Evolutionary conservation across 2,329 filamentous ascomycete species (phyloP).

Genomic region (Ophiostoma angusticollis): DNA sequence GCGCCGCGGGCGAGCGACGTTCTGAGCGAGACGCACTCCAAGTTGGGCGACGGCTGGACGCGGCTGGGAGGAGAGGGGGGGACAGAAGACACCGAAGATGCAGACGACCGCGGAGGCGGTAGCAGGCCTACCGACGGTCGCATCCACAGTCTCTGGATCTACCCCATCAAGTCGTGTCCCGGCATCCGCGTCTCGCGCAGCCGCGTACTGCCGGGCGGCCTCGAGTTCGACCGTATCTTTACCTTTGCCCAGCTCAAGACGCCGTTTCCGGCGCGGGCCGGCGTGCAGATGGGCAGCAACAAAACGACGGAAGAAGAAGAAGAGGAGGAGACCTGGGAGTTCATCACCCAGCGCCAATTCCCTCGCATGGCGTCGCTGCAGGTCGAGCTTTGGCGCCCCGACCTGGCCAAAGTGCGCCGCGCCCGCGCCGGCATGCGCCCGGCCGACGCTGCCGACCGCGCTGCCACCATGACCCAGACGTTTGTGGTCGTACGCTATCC

Average conservation of each 20-base stretch:
- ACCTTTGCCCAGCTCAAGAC: constrained; percentile 59
- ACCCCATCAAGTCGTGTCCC: constrained; percentile 72
- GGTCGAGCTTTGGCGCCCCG: constrained; percentile 56
- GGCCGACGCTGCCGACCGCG: constrained; percentile 22
- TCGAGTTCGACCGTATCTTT: constrained; percentile 73
- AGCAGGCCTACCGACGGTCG: background rate
- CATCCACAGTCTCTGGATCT: constrained; percentile 58
- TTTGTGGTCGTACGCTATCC: constrained; percentile 58
- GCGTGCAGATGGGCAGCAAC: constrained; percentile 10
- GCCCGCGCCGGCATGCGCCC: constrained; percentile 17
- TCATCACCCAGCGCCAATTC: constrained; percentile 57
- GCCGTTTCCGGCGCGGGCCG: constrained; percentile 30
- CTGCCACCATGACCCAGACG: constrained; percentile 31
- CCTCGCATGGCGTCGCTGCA: constrained; percentile 59
- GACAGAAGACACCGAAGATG: constrained; percentile 1
- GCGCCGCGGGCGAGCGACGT: constrained; percentile 40
- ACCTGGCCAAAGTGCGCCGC: constrained; percentile 40
- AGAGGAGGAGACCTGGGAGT: constrained; percentile 45
- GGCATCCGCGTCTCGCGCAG: constrained; percentile 59
- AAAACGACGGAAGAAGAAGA: constrained; percentile 25
- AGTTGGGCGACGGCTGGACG: constrained; percentile 28
- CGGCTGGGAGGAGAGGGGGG: constrained; percentile 26
- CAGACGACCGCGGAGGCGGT: background rate
- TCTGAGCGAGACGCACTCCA: constrained; percentile 40
- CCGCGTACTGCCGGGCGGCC: constrained; percentile 52